Evolutionary conservation across 805 yeast species (phyloP), one percentile per base, ranked within the genome.

Genomic region (Candida sanyiensis): DNA sequence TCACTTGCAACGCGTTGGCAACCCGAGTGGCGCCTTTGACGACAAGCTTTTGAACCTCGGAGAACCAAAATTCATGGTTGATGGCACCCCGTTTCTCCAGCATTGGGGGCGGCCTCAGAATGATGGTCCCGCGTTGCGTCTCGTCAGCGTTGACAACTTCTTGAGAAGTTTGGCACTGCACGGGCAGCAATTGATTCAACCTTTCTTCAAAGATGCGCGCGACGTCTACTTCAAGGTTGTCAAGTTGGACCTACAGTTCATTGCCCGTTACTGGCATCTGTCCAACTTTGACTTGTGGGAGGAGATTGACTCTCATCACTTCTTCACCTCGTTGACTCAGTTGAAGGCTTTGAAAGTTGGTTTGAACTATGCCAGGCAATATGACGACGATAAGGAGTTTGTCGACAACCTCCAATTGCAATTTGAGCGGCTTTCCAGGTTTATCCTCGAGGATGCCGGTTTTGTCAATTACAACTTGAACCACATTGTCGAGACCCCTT

Each of bases 31-130:
- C 0, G 54, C 58, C 2, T 75, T 75, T 35, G 59, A 52, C 21
- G 58, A 47, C 9, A 57, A 64, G 12, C 63, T 72, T 33, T 59
- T 61, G 7, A 87, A 85, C 2, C 66, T 89, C 24, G 97, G 97
- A 2, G 97, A 90, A 57, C 97, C 97, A 7, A 90, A 90, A 58
- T 90, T 83, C 55, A 58, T 70, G 56, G 75, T 79, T 4, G 73
- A 86, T 55, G 80, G 82, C 18, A 51, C 75, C 0, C 67, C 83
- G 1, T 90, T 83, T 51, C 58, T 59, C 6, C 79, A 64, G 3
- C 57, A 65, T 25, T 90, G 97, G 97, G 97, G 97, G 2, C 69
- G 97, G 49, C 97, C 97, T 1, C 97, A 90, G 61, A 73, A 87
- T 43, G 97, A 90, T 58, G 97, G 97, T 0, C 96, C 97, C 1